Percentiles rank a stretch among this genome's conserved stretches.
Evolutionary conservation across 768 basidiomycete species (phyloP).

Genomic region (Boletus speciosus): DNA sequence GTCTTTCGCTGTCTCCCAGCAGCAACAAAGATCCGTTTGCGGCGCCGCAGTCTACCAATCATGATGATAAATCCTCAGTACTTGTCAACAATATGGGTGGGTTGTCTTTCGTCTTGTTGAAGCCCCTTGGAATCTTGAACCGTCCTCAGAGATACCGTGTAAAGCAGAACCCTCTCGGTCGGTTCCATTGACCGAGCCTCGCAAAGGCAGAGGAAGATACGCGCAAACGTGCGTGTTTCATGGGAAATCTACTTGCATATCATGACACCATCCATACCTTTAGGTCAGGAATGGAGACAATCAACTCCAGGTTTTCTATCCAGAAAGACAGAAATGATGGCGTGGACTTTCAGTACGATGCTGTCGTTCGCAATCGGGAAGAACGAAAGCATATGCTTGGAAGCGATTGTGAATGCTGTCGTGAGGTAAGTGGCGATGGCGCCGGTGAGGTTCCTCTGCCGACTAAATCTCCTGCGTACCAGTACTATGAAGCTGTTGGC

Average conservation of each 20-base stretch:
- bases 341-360: constrained; percentile 63
- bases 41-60: neutral
- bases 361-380: constrained; percentile 66
- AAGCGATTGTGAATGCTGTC: constrained; percentile 80
- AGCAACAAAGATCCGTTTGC: constrained; percentile 11
- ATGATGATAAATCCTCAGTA: neutral
- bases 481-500: constrained; percentile 82
- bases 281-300: constrained; percentile 38
- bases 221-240: constrained; percentile 38
- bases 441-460: too few relatives aligned
- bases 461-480: neutral
- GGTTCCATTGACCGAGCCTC: constrained; percentile 18
- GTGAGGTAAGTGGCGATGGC: constrained; percentile 47
- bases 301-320: constrained; percentile 66
- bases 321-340: constrained; percentile 65
- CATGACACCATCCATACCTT: constrained; percentile 1
- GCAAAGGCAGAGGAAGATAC: constrained; percentile 62
- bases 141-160: constrained; percentile 7
- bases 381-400: constrained; percentile 66
- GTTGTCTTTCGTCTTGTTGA: neutral
- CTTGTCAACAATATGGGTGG: constrained; percentile 8
- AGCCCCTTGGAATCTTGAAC: neutral
- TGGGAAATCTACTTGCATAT: neutral
- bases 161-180: constrained; percentile 11
- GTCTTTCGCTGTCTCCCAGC: constrained; percentile 1